phyloP scores from a whole-genome alignment of 805 yeast species.

The Candida maris region DNA sequence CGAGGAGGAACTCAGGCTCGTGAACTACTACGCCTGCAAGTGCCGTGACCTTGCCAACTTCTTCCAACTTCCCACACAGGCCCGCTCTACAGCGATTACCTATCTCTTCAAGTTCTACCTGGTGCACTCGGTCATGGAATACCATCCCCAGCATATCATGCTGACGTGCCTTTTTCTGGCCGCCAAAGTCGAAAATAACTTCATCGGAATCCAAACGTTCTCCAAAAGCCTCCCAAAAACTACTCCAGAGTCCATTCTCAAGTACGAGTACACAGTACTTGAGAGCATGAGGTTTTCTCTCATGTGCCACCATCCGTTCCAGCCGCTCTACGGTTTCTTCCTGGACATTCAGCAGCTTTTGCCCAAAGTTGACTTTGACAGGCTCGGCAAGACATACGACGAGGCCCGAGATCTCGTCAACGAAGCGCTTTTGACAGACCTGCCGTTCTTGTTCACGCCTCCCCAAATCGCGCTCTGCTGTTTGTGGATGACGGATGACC shows the following conservation, averaged over 20 bases:
- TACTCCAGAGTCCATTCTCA: constrained; percentile 62
- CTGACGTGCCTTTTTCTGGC: constrained; percentile 84
- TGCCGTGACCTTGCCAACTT: constrained; percentile 66
- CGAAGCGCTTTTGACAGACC: constrained; percentile 74
- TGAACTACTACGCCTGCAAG: constrained; percentile 69
- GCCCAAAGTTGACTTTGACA: constrained; percentile 47
- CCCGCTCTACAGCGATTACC: constrained; percentile 78
- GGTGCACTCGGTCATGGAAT: constrained; percentile 77
- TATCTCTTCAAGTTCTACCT: constrained; percentile 81
- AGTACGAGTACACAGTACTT: constrained; percentile 73
- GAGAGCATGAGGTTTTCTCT: constrained; percentile 76
- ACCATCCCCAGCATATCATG: constrained; percentile 79
- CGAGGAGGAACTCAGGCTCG: constrained; percentile 68
- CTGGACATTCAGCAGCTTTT: constrained; percentile 74
- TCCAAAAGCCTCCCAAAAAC: constrained; percentile 66
- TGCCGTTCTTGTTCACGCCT: constrained; percentile 75
- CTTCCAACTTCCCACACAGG: constrained; percentile 84
- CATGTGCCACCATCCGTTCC: constrained; percentile 81
- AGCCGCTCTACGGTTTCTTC: constrained; percentile 91
- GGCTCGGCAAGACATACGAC: constrained; percentile 68
- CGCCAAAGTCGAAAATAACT: constrained; percentile 88
- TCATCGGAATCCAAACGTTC: constrained; percentile 79
- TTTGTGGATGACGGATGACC: constrained; percentile 61
- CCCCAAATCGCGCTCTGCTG: constrained; percentile 95
- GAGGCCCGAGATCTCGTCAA: constrained; percentile 61